These are phyloP conservation scores for Eremochloa ophiuroides DNA, from an alignment of 176 grass and related monocot genomes.

Conservation along the genomic window DNA sequence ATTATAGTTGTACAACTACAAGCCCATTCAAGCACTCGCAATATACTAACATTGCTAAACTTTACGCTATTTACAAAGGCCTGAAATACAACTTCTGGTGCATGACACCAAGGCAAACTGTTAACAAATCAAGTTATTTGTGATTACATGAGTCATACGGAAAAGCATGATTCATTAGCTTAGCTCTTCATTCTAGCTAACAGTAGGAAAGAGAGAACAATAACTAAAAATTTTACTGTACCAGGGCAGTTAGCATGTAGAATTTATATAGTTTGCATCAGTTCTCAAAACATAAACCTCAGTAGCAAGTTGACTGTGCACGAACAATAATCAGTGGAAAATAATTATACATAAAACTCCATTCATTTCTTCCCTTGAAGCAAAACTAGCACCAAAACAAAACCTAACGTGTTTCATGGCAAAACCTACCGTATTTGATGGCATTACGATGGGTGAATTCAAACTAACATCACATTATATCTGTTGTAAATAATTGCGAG, in stretches of 20 bases:
- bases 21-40: neutral
- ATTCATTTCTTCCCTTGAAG: neutral
- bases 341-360: neutral
- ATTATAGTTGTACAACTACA: neutral
- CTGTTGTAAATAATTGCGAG: neutral
- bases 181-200: neutral
- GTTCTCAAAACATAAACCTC: neutral
- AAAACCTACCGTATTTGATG: neutral
- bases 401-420: neutral
- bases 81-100: neutral
- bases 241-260: neutral
- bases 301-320: neutral
- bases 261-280: neutral
- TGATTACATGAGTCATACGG: neutral
- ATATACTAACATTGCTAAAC: neutral
- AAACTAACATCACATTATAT: neutral
- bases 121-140: neutral
- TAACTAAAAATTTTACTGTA: neutral
- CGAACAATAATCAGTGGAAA: neutral
- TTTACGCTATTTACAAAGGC: neutral
- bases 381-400: neutral
- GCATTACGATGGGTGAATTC: neutral
- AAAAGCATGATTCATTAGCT: neutral
- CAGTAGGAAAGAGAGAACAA: neutral
- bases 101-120: neutral